These are phyloP conservation scores for Kwoniella heveanensis DNA, from an alignment of 768 basidiomycete genomes.

Conservation along the genomic window DNA sequence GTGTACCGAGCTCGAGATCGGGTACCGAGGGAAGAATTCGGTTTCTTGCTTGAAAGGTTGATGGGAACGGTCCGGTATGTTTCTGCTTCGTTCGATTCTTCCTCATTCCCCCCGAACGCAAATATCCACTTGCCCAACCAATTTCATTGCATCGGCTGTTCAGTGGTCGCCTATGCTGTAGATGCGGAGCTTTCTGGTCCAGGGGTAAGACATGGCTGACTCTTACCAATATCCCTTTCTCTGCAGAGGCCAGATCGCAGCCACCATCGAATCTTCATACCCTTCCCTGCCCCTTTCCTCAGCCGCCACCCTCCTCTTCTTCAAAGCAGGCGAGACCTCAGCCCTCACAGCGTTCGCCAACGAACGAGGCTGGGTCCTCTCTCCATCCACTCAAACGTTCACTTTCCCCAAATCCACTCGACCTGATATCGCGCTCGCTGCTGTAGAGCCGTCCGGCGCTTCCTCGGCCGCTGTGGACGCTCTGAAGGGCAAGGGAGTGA, in stretches of 20 bases:
- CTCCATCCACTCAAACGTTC: constrained; percentile 69
- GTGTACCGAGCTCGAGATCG: constrained; percentile 94
- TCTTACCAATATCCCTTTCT: not conserved
- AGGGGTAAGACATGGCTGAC: not conserved
- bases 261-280: constrained; percentile 93
- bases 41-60: constrained; percentile 86
- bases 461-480: constrained; percentile 14
- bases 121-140: too few species aligned
- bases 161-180: too few species aligned
- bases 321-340: constrained; percentile 72
- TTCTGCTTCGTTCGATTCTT: not conserved
- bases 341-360: constrained; percentile 68
- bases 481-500: constrained; percentile 32
- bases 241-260: constrained; percentile 89
- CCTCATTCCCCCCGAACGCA: not conserved
- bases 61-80: constrained; percentile 89
- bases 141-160: too few species aligned
- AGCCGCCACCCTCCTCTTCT: constrained; percentile 88
- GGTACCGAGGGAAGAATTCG: constrained; percentile 91
- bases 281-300: constrained; percentile 86
- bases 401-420: constrained; percentile 64
- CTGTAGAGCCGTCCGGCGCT: constrained; percentile 14
- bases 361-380: constrained; percentile 69
- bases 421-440: constrained; percentile 33
- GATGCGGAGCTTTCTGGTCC: too few species aligned